Evolutionary conservation across 2,329 filamentous ascomycete genomes (phyloP).

Genomic region (Colletotrichum tabaci): DNA sequence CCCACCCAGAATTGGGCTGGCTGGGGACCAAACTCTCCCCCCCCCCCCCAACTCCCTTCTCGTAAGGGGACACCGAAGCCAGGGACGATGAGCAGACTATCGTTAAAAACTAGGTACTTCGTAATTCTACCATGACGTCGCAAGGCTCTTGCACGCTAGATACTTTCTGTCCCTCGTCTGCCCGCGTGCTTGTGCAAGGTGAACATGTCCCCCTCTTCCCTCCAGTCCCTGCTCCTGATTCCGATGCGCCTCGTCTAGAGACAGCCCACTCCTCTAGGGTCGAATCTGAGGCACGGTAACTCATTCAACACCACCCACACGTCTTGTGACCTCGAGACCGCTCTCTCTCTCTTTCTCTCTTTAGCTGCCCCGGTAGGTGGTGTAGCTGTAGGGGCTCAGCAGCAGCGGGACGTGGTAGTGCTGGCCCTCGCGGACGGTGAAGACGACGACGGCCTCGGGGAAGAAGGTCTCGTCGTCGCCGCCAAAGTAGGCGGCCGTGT

Average conservation of each 20-base stretch:
- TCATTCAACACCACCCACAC: no score
- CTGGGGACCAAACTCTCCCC: not conserved
- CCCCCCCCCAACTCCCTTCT: no score
- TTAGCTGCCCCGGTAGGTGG: slow-evolving; percentile 84
- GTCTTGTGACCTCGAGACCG: no score
- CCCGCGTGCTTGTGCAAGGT: not conserved
- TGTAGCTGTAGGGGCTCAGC: slow-evolving; percentile 84
- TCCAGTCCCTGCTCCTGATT: no score
- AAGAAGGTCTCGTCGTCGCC: slow-evolving; percentile 74
- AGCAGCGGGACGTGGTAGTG: slow-evolving; percentile 86
- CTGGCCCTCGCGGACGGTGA: slow-evolving; percentile 69
- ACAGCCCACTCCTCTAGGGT: not conserved
- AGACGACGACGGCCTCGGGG: slow-evolving; percentile 70
- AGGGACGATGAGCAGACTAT: slow-evolving; percentile 30
- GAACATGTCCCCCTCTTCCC: no score
- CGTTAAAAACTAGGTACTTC: slow-evolving; percentile 32
- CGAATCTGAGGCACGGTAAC: no score
- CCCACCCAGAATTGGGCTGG: slow-evolving; percentile 14
- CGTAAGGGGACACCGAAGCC: not conserved
- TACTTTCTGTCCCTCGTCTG: not conserved
- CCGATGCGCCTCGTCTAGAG: no score
- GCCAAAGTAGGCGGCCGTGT: slow-evolving; percentile 81
- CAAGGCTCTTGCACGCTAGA: slow-evolving; percentile 20
- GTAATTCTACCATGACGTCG: slow-evolving; percentile 27
- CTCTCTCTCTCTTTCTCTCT: not conserved